phyloP scores from a whole-genome alignment of 2,329 filamentous ascomycete species.

The Cladosporium sp. region DNA sequence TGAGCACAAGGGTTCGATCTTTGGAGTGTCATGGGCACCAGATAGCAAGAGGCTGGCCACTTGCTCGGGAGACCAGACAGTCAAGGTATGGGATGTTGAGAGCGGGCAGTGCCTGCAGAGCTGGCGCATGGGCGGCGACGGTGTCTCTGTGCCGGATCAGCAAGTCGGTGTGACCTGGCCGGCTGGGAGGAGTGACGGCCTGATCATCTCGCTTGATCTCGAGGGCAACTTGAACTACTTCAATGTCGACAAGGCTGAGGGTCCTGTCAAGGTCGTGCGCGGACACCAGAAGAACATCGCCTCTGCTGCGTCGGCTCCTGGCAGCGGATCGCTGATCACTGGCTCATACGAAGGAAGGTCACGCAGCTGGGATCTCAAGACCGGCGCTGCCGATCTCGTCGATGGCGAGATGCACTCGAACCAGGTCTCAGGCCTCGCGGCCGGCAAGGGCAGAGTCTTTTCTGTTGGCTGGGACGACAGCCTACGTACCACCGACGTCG shows the following conservation, averaged over 20 bases:
- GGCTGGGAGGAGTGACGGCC: slow-evolving; percentile 71
- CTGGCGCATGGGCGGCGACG: slow-evolving; percentile 79
- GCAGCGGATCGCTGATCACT: slow-evolving; percentile 68
- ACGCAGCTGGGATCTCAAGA: slow-evolving; percentile 73
- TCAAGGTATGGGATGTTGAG: slow-evolving; percentile 90
- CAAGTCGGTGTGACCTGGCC: slow-evolving; percentile 95
- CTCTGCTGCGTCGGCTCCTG: slow-evolving; percentile 58
- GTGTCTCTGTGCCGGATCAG: slow-evolving; percentile 73
- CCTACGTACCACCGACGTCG: slow-evolving; percentile 71
- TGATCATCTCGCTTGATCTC: slow-evolving; percentile 86
- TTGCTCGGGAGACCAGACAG: slow-evolving; percentile 88
- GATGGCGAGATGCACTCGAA: slow-evolving; percentile 82
- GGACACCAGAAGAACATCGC: slow-evolving; percentile 93
- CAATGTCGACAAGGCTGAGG: slow-evolving; percentile 63
- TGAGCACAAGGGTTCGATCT: slow-evolving; percentile 90
- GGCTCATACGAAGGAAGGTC: slow-evolving; percentile 90
- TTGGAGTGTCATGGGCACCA: slow-evolving; percentile 82
- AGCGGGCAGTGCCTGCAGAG: slow-evolving; percentile 70
- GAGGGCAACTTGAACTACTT: slow-evolving; percentile 89
- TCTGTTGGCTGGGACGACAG: slow-evolving; percentile 94
- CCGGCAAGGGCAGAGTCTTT: slow-evolving; percentile 58
- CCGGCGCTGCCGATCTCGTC: slow-evolving; percentile 64
- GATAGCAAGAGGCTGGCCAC: slow-evolving; percentile 86
- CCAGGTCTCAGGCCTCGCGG: slow-evolving; percentile 73
- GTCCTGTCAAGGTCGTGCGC: slow-evolving; percentile 68